phyloP scores from a whole-genome alignment of 2,329 filamentous ascomycete species.

The Tolypocladium sp. region DNA sequence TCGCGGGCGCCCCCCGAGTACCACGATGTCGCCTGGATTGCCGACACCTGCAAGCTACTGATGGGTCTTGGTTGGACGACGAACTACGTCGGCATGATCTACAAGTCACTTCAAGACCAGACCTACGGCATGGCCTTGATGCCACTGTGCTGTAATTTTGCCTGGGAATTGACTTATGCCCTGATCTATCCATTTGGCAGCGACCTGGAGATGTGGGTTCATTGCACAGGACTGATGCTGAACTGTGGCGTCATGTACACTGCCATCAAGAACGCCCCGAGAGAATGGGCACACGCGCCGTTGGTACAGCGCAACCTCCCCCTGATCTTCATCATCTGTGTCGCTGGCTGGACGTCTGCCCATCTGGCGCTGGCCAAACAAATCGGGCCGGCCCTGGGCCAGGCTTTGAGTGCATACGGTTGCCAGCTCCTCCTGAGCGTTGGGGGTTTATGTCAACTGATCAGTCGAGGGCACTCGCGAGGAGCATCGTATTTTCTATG shows the following conservation, averaged over 20 bases:
- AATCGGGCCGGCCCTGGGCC: not conserved
- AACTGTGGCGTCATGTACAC: conserved; percentile 3
- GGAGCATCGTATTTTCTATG: not conserved
- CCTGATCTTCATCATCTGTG: not conserved
- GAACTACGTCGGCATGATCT: conserved; percentile 2
- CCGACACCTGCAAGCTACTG: not conserved
- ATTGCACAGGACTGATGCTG: not conserved
- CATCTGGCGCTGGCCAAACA: not conserved
- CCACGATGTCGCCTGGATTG: conserved; percentile 1
- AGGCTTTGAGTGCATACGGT: not conserved
- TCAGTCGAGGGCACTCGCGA: not conserved
- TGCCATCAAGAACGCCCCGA: not conserved
- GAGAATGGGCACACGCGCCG: conserved; percentile 1
- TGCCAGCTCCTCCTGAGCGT: not conserved
- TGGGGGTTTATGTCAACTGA: not conserved
- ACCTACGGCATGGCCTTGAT: conserved; percentile 2
- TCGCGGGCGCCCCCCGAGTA: conserved; percentile 1
- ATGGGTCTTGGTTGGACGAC: not conserved
- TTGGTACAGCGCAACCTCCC: not conserved
- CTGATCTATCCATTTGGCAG: conserved; percentile 1
- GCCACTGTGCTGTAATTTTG: conserved; percentile 2
- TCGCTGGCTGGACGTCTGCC: not conserved
- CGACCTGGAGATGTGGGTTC: not conserved
- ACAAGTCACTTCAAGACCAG: not conserved
- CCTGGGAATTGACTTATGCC: conserved; percentile 1